Evolutionary conservation across 1,284 basidiomycete genomes (phyloP).

Genomic region (Mycena citricolor): DNA sequence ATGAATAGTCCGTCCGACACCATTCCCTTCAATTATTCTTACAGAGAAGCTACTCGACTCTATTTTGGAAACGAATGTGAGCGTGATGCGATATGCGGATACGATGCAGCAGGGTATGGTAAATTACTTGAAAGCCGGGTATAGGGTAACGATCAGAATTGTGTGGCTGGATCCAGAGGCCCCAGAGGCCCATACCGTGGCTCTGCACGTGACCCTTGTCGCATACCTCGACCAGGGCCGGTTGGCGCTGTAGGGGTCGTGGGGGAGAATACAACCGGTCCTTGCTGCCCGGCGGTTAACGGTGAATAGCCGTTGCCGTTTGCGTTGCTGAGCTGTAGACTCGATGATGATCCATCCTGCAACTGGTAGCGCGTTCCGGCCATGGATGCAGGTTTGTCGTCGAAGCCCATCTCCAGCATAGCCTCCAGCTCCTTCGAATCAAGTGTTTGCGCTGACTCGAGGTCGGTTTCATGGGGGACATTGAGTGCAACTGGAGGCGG

Average conservation of each 20-base stretch:
- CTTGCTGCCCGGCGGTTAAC: constrained; percentile 43
- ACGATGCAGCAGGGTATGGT: constrained; percentile 25
- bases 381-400: constrained; percentile 52
- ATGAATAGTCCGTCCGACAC: too few species aligned
- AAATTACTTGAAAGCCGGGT: constrained; percentile 20
- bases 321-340: constrained; percentile 37
- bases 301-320: constrained; percentile 57
- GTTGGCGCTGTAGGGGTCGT: constrained; percentile 39
- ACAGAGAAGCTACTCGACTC: too few species aligned
- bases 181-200: constrained; percentile 72
- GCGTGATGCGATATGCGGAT: too few species aligned
- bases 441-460: constrained; percentile 61
- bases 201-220: constrained; percentile 41
- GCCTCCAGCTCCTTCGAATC: constrained; percentile 80
- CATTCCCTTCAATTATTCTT: too few species aligned
- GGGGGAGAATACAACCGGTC: constrained; percentile 46
- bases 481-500: constrained; percentile 79
- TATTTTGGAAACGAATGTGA: too few species aligned
- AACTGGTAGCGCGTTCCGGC: constrained; percentile 58
- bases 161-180: constrained; percentile 65
- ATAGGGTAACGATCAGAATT: constrained; percentile 35
- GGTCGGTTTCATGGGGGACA: constrained; percentile 40
- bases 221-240: constrained; percentile 28
- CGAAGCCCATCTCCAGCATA: constrained; percentile 87
- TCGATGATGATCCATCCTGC: constrained; percentile 52